Evolutionary conservation across 371 early-diverging fungal species (phyloP).

Genomic region (Entomophthora muscae): DNA sequence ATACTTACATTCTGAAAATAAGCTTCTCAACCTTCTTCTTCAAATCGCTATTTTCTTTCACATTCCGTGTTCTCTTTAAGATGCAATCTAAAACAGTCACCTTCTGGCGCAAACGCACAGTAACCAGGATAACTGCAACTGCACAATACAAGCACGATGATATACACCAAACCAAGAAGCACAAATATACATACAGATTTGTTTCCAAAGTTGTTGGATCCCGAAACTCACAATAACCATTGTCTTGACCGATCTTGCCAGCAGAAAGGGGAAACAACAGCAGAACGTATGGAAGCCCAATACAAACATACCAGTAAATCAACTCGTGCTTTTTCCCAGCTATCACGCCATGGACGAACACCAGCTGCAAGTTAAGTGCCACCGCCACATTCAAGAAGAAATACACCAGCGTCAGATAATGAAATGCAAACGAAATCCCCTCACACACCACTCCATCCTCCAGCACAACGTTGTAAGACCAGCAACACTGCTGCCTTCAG

Average conservation of each 20-base stretch:
- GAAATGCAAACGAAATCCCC: background rate
- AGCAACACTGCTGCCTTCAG: background rate
- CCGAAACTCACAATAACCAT: background rate
- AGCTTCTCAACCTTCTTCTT: background rate
- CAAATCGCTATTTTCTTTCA: background rate
- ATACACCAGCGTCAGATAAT: background rate
- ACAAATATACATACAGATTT: background rate
- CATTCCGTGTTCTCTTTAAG: background rate
- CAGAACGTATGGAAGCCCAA: background rate
- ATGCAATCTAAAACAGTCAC: background rate
- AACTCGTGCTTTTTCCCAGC: background rate
- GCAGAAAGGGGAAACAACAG: background rate
- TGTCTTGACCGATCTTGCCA: background rate
- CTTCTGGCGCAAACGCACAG: background rate
- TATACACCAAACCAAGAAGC: background rate
- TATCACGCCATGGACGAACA: constrained; percentile 4
- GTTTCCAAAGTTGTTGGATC: background rate
- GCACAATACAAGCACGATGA: constrained; percentile 1
- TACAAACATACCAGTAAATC: background rate
- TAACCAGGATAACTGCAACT: background rate
- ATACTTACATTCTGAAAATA: background rate
- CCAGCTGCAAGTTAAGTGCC: constrained; percentile 6
- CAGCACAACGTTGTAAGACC: background rate
- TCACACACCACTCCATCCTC: background rate
- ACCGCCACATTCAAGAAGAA: constrained; percentile 1